Percentiles rank a stretch among this genome's conserved stretches.
Evolutionary conservation across 2,329 filamentous ascomycete species (phyloP).

Genomic region (Catunica adiposa): DNA sequence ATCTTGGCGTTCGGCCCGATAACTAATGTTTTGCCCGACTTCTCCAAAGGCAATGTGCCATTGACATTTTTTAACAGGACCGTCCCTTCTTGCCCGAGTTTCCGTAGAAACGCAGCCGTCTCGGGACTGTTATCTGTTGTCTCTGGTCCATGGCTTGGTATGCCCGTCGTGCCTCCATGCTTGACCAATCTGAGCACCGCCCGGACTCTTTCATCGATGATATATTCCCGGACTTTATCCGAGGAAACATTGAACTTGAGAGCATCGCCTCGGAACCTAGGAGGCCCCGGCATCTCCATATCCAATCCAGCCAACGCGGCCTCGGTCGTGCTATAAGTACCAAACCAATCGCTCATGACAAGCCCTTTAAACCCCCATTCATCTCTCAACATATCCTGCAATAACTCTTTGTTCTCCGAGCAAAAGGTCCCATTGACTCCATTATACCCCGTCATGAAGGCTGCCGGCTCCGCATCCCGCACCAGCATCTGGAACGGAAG

Average conservation of each 20-base stretch:
- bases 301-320: constrained; percentile 36
- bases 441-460: constrained; percentile 44
- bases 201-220: constrained; percentile 41
- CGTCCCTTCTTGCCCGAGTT: constrained; percentile 50
- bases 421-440: constrained; percentile 40
- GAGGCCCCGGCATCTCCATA: constrained; percentile 43
- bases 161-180: constrained; percentile 34
- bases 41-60: constrained; percentile 44
- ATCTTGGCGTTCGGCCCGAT: constrained; percentile 42
- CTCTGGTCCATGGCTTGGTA: constrained; percentile 39
- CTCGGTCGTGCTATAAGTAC: constrained; percentile 37
- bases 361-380: constrained; percentile 43
- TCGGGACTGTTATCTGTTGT: constrained; percentile 40
- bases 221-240: constrained; percentile 37
- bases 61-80: constrained; percentile 60
- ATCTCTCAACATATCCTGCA: constrained; percentile 34
- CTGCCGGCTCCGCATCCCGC: constrained; percentile 32
- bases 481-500: constrained; percentile 42
- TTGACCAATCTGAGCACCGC: constrained; percentile 44
- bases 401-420: constrained; percentile 34
- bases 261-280: constrained; percentile 33
- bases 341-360: constrained; percentile 45
- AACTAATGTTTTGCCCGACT: constrained; percentile 42
- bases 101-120: constrained; percentile 45
- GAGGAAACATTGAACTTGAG: constrained; percentile 36